phyloP scores from a whole-genome alignment of 495 filamentous ascomycete genomes.

The Penicillium cataractarum region DNA sequence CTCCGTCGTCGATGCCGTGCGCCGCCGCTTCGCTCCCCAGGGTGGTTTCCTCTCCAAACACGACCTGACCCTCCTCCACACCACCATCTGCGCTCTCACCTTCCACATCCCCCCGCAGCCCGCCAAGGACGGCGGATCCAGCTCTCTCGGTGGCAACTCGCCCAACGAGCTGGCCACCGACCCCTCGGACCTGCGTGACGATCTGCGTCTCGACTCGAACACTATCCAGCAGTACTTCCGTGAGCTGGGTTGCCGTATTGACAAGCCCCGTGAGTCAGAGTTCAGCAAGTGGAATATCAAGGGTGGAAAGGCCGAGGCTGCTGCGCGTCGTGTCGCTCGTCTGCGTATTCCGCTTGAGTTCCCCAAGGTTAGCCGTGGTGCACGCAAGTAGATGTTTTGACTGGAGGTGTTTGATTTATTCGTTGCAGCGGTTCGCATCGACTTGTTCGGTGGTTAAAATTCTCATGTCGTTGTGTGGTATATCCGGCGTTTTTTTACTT shows the following conservation, averaged over 20 bases:
- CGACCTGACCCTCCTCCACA: slow-evolving; percentile 66
- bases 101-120: slow-evolving; percentile 53
- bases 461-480: slow-evolving; percentile 24
- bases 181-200: slow-evolving; percentile 72
- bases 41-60: slow-evolving; percentile 61
- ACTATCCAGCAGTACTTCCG: slow-evolving; percentile 66
- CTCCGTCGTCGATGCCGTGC: slow-evolving; percentile 67
- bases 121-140: slow-evolving; percentile 46
- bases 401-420: slow-evolving; percentile 10
- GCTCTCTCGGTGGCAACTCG: slow-evolving; percentile 53
- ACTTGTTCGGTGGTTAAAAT: slow-evolving; percentile 8
- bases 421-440: slow-evolving; percentile 14
- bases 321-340: slow-evolving; percentile 63
- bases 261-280: slow-evolving; percentile 48
- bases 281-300: slow-evolving; percentile 47
- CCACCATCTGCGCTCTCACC: slow-evolving; percentile 68
- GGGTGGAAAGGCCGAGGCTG: slow-evolving; percentile 62
- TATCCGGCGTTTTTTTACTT: slow-evolving; percentile 32
- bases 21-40: slow-evolving; percentile 67
- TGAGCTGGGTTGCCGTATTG: slow-evolving; percentile 74
- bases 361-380: slow-evolving; percentile 62
- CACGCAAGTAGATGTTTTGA: slow-evolving; percentile 26
- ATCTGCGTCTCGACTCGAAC: slow-evolving; percentile 74
- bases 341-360: slow-evolving; percentile 82
- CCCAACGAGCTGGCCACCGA: slow-evolving; percentile 81